Base-by-base conservation (phyloP, 2,329 filamentous ascomycete genomes). In the Cylindrodendrum hubeiense region DNA sequence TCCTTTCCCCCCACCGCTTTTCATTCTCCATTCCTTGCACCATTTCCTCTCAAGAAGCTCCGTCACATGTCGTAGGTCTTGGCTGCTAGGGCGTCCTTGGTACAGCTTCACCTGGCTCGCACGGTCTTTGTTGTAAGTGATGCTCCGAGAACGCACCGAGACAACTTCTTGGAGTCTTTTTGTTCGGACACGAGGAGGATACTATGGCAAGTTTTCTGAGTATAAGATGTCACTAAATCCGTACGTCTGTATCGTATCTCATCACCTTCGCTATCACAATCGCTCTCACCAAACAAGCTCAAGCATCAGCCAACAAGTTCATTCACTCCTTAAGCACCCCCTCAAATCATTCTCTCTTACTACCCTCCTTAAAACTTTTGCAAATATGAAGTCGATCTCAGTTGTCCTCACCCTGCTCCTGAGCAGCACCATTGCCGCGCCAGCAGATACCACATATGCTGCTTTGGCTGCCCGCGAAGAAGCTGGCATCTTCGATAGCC, bases 361-460 rank as follows among this genome's bases (percentile, higher is more conserved):
- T n/a, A n/a, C n/a, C n/a, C n/a, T n/a, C n/a, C n/a, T n/a, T n/a
- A 47, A 46, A 33, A 44, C 30, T 41, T 51, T 49, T 21, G 17
- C 13, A 49, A 69, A 64, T 22, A 70, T 70, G 67, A 70, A 70
- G 60, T 44, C 66, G 8, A n/a, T 58, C 33, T 47, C 57, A 13
- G 15, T 65, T 44, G 54, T 46, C 44, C 57, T 68, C 41, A 65
- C 64, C 19, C 21, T 67, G 4, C 54, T 50, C 9, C 46, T 50
- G 17, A 60, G 50, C 51, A 68, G 46, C 28, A 54, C 59, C 21
- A 24, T 67, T 28, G 61, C 61, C 28, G 60, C 61, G 21, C 57
- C 62, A 4, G 26, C 59, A 30, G 55, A 60, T 6, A 50, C 56
- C 4, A 60, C 60, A 51, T 55, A 66, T 41, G 57, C 54, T 33